Evolutionary conservation across 306 rosid species (phyloP).

Genomic region (Glycyrrhiza uralensis): DNA sequence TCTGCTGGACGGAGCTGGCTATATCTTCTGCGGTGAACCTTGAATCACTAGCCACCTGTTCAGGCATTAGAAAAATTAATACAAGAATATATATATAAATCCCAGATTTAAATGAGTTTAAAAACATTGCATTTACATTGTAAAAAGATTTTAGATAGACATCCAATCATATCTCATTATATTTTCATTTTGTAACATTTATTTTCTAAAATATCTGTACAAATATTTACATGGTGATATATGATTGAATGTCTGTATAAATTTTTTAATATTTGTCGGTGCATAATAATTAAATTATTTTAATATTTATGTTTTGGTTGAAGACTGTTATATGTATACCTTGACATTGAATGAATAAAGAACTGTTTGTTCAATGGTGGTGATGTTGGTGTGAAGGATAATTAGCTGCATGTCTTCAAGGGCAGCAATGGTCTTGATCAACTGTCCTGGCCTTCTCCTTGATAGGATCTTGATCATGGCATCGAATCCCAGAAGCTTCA

Average conservation of each 20-base stretch:
- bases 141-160: no score
- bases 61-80: neutral
- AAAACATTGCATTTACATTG: no score
- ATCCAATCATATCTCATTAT: no score
- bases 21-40: slow-evolving; percentile 90
- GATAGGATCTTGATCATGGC: slow-evolving; percentile 90
- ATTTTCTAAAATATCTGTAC: no score
- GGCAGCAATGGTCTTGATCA: slow-evolving; percentile 87
- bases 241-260: no score
- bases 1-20: slow-evolving; percentile 87
- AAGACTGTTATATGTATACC: slow-evolving; percentile 33
- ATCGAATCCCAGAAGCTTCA: slow-evolving; percentile 80
- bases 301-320: neutral
- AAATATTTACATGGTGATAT: no score
- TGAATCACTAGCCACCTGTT: slow-evolving; percentile 75
- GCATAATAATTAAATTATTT: no score
- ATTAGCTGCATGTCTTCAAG: slow-evolving; percentile 87
- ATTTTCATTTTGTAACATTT: no score
- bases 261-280: no score
- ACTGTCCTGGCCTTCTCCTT: slow-evolving; percentile 86
- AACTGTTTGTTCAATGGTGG: slow-evolving; percentile 95
- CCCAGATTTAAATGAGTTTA: no score
- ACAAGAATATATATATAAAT: neutral
- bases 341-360: slow-evolving; percentile 93
- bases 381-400: slow-evolving; percentile 91